A percentile compares a stretch with the other conserved stretches of the same genome.
phyloP scores from a whole-genome alignment of 1,139 yeast genomes.

The Diutina neorugosa region DNA sequence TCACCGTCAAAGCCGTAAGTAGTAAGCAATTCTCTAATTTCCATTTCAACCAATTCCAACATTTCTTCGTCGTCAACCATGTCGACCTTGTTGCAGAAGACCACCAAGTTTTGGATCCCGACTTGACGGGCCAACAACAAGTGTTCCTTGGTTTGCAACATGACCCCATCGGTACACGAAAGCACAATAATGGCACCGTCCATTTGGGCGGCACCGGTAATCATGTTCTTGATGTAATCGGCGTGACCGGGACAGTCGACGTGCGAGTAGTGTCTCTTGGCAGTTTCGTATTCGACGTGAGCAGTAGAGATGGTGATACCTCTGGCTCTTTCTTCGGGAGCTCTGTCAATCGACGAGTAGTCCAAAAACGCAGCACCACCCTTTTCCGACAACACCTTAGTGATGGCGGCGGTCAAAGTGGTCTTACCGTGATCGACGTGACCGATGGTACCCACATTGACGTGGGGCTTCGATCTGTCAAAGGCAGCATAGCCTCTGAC shows the following conservation, averaged over 20 bases:
- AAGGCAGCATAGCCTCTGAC: conserved; percentile 53
- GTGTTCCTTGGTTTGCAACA: conserved; percentile 99
- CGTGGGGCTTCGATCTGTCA: conserved; percentile 90
- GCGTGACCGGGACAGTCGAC: conserved; percentile 81
- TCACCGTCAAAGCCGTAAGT: conserved; percentile 97
- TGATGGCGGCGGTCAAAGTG: conserved; percentile 95
- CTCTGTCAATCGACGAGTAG: conserved; percentile 89
- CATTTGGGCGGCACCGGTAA: conserved; percentile 99
- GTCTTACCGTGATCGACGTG: conserved; percentile 99
- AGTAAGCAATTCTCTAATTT: conserved; percentile 91
- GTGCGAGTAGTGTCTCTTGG: conserved; percentile 70
- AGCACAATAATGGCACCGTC: conserved; percentile 99
- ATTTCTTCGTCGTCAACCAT: conserved; percentile 97
- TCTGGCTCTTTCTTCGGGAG: conserved; percentile 99
- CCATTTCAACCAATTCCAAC: conserved; percentile 99
- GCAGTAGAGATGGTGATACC: conserved; percentile 98
- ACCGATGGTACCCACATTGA: conserved; percentile 83
- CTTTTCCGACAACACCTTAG: conserved; percentile 76
- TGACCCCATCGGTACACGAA: conserved; percentile 98
- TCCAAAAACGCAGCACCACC: conserved; percentile 95
- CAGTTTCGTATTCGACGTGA: conserved; percentile 93
- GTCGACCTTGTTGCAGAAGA: conserved; percentile 95
- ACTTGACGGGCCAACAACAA: conserved; percentile 97
- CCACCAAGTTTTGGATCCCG: conserved; percentile 96
- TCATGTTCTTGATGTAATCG: conserved; percentile 97